Evolutionary conservation across 768 basidiomycete genomes (phyloP).

Genomic region (Terana coerulea): DNA sequence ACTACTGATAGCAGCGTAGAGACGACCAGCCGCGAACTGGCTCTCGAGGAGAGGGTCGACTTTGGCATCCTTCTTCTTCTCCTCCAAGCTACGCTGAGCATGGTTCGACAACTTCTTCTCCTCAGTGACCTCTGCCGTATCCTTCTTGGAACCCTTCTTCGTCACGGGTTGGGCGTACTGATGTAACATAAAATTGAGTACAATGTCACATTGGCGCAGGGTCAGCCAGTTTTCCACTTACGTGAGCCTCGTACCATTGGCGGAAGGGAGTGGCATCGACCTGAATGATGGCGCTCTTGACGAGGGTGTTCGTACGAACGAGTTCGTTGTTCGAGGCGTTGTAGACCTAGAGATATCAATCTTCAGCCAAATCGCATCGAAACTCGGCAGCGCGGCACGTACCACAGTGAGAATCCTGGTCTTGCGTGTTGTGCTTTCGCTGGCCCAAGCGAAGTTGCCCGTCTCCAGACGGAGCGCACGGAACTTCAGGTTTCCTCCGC

Average conservation of each 20-base stretch:
- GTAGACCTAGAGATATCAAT: slow-evolving; percentile 63
- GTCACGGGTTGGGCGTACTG: slow-evolving; percentile 95
- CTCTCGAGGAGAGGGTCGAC: slow-evolving; percentile 84
- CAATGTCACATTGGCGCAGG: background rate
- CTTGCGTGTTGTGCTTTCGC: slow-evolving; percentile 91
- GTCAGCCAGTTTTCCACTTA: slow-evolving; percentile 49
- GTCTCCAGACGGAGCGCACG: slow-evolving; percentile 94
- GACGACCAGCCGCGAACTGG: slow-evolving; percentile 92
- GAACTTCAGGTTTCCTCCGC: slow-evolving; percentile 94
- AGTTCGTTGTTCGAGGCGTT: slow-evolving; percentile 99
- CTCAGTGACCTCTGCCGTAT: slow-evolving; percentile 52
- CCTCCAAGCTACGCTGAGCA: slow-evolving; percentile 80
- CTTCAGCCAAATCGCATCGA: background rate
- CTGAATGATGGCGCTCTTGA: slow-evolving; percentile 95
- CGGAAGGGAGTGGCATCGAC: slow-evolving; percentile 98
- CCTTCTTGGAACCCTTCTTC: slow-evolving; percentile 75
- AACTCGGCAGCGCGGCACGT: slow-evolving; percentile 32
- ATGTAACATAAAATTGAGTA: no score
- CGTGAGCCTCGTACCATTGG: slow-evolving; percentile 99
- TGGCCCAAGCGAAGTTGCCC: slow-evolving; percentile 99
- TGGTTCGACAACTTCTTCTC: slow-evolving; percentile 87
- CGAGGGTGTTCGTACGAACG: slow-evolving; percentile 98
- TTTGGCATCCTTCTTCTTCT: slow-evolving; percentile 93
- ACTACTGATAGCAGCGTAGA: slow-evolving; percentile 90
- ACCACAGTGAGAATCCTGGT: slow-evolving; percentile 96